phyloP scores from a whole-genome alignment of 331 rosid genomes.

The Pyracantha coccinea region DNA sequence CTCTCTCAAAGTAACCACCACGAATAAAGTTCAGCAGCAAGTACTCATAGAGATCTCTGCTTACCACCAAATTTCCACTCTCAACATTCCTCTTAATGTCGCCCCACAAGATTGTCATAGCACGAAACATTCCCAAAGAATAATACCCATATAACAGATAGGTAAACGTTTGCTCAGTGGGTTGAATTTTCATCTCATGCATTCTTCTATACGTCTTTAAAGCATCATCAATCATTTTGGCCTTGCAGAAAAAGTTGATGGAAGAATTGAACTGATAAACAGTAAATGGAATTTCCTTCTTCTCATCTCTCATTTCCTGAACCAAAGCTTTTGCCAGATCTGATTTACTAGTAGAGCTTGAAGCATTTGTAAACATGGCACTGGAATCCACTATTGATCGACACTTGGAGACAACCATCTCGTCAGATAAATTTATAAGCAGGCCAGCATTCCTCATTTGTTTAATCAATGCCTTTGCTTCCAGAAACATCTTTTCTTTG shows the following conservation, averaged over 20 bases:
- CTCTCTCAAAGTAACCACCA: slow-evolving; percentile 95
- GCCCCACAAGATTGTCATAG: slow-evolving; percentile 79
- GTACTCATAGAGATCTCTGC: slow-evolving; percentile 62
- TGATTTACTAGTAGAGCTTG: slow-evolving; percentile 13
- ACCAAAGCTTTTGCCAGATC: slow-evolving; percentile 39
- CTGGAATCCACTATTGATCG: slow-evolving; percentile 7
- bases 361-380: not conserved
- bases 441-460: slow-evolving; percentile 50
- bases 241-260: slow-evolving; percentile 71
- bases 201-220: slow-evolving; percentile 62
- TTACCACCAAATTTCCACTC: slow-evolving; percentile 18
- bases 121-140: slow-evolving; percentile 62
- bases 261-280: slow-evolving; percentile 61
- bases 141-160: slow-evolving; percentile 45
- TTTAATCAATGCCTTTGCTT: slow-evolving; percentile 60
- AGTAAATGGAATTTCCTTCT: slow-evolving; percentile 15
- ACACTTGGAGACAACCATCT: slow-evolving; percentile 26
- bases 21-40: slow-evolving; percentile 53
- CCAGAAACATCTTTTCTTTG: slow-evolving; percentile 42
- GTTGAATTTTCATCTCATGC: slow-evolving; percentile 45
- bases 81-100: slow-evolving; percentile 67
- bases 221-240: slow-evolving; percentile 78
- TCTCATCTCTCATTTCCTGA: slow-evolving; percentile 34
- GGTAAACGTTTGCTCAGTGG: slow-evolving; percentile 51
- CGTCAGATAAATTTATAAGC: slow-evolving; percentile 22